These are phyloP conservation scores for Metarhizium anisopliae DNA, from an alignment of 2,329 filamentous ascomycete genomes.

Conservation along the genomic window DNA sequence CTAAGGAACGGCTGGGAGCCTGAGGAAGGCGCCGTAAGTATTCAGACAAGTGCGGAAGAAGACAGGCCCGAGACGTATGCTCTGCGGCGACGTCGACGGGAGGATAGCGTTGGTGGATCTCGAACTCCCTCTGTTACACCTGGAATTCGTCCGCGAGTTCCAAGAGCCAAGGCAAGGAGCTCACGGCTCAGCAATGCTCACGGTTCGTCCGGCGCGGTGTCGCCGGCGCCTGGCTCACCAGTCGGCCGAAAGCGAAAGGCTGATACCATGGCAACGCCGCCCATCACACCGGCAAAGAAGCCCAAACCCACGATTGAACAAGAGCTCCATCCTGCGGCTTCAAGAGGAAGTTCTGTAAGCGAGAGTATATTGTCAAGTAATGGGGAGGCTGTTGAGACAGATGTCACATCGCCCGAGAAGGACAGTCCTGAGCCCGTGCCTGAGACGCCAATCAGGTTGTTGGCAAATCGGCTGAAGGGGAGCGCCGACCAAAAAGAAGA, in stretches of 20 bases:
- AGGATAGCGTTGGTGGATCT: slow-evolving; percentile 41
- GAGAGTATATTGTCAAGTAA: slow-evolving; percentile 17
- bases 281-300: slow-evolving; percentile 45
- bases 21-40: slow-evolving; percentile 33
- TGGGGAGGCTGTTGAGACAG: slow-evolving; percentile 25
- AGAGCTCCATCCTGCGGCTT: slow-evolving; percentile 17
- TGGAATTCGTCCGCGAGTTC: slow-evolving; percentile 42
- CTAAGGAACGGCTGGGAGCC: slow-evolving; percentile 76
- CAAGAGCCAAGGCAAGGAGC: slow-evolving; percentile 28
- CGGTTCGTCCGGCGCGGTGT: slow-evolving; percentile 22
- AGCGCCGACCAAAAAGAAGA: slow-evolving; percentile 5
- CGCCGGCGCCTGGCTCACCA: slow-evolving; percentile 18
- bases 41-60: slow-evolving; percentile 46
- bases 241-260: slow-evolving; percentile 29
- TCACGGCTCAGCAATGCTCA: slow-evolving; percentile 23
- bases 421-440: slow-evolving; percentile 32
- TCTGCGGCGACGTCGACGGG: slow-evolving; percentile 44
- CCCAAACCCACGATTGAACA: slow-evolving; percentile 26
- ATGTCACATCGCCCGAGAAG: slow-evolving; percentile 42
- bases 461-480: slow-evolving; percentile 5
- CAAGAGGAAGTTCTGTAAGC: slow-evolving; percentile 29
- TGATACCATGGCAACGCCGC: slow-evolving; percentile 41
- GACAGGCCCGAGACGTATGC: slow-evolving; percentile 42
- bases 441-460: slow-evolving; percentile 17
- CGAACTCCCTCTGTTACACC: slow-evolving; percentile 49